These are phyloP conservation scores for Alloteropsis semialata DNA, from an alignment of 176 grass and related monocot genomes.

Conservation along the genomic window DNA sequence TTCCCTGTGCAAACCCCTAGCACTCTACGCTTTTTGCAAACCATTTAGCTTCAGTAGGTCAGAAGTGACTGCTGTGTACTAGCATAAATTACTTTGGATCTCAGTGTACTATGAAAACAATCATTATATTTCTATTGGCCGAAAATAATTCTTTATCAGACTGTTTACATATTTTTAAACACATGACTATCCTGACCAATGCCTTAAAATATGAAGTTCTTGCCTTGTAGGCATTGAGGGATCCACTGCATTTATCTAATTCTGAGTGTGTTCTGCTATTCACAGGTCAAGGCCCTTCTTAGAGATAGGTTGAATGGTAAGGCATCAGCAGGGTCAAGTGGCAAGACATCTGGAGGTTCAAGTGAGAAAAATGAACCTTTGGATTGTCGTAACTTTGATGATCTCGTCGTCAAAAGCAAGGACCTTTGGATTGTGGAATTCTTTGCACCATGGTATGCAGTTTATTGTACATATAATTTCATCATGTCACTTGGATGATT, in stretches of 20 bases:
- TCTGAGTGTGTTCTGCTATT: conserved; percentile 10
- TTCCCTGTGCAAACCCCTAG: not conserved
- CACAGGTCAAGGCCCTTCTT: conserved; percentile 87
- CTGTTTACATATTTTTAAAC: not conserved
- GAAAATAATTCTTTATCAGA: conserved; percentile 6
- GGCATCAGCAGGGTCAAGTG: conserved; percentile 58
- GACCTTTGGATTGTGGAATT: conserved; percentile 99
- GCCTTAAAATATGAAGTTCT: not conserved
- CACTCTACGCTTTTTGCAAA: not conserved
- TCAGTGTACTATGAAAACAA: not conserved
- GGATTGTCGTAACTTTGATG: conserved; percentile 84
- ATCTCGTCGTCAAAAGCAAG: conserved; percentile 86
- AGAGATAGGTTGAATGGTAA: conserved; percentile 81
- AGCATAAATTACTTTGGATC: conserved; percentile 9
- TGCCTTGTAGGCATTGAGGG: not conserved
- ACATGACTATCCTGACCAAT: not conserved
- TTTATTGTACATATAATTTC: not conserved
- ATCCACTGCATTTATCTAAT: not conserved
- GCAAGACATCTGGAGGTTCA: conserved; percentile 72
- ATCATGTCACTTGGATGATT: conserved; percentile 12
- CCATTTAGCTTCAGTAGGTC: conserved; percentile 2
- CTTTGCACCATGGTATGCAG: conserved; percentile 94
- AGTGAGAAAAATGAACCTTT: conserved; percentile 81
- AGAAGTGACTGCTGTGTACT: not conserved
- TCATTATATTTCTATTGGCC: not conserved